Evolutionary conservation across 805 yeast species (phyloP).

Genomic region (Suhomyces pyralidae): DNA sequence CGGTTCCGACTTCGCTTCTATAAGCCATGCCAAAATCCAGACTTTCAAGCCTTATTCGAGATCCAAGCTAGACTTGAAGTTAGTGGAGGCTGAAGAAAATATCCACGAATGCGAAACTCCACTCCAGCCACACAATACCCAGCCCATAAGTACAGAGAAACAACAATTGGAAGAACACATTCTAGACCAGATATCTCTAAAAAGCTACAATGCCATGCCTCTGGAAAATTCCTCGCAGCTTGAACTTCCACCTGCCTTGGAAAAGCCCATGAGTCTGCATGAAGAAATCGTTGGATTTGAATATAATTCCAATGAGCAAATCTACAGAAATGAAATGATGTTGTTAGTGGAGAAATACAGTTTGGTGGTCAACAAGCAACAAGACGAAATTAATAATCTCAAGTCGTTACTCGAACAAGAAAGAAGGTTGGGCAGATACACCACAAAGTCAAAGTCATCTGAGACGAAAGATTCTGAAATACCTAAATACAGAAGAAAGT

Average conservation of each 20-base stretch:
- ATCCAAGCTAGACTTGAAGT: slow-evolving; percentile 3
- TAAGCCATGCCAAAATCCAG: slow-evolving; percentile 14
- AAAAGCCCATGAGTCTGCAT: too few relatives aligned
- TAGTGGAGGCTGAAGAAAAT: slow-evolving; percentile 1
- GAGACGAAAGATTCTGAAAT: background rate
- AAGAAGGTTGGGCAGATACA: slow-evolving; percentile 15
- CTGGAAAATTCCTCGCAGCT: background rate
- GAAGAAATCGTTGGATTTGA: slow-evolving; percentile 2
- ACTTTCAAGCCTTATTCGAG: slow-evolving; percentile 10
- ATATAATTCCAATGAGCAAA: slow-evolving; percentile 4
- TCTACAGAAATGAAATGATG: slow-evolving; percentile 22
- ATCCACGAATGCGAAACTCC: background rate
- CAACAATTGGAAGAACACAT: background rate
- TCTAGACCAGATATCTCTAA: background rate
- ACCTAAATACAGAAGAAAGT: slow-evolving; percentile 2
- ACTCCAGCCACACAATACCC: background rate
- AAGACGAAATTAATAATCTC: slow-evolving; percentile 22
- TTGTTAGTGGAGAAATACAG: slow-evolving; percentile 21
- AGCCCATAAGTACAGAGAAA: background rate
- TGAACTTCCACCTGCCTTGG: background rate
- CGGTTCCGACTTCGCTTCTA: slow-evolving; percentile 8
- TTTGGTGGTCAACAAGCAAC: slow-evolving; percentile 20
- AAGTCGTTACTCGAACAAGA: slow-evolving; percentile 22
- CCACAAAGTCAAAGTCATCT: background rate
- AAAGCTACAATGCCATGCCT: background rate